Conservation (phyloP, 2,329 filamentous ascomycete genomes). For the Colletotrichum lupini region DNA sequence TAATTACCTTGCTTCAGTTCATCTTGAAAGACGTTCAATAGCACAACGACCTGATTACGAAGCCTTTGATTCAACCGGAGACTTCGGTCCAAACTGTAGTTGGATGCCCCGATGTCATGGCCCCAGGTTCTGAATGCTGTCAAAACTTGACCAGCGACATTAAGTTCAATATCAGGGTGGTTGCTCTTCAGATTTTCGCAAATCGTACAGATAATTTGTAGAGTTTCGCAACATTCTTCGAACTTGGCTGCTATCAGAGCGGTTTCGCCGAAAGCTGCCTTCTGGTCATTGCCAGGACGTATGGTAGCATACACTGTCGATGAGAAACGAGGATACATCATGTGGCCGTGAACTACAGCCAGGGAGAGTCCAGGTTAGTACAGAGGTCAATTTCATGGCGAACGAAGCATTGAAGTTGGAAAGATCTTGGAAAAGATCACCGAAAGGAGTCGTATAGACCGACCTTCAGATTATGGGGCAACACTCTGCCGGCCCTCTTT, state of each 20-base stretch:
- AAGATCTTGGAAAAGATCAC: not conserved
- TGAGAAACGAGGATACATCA: not conserved
- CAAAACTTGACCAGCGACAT: not conserved
- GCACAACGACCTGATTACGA: not conserved
- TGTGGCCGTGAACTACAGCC: not conserved
- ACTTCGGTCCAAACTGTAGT: not conserved
- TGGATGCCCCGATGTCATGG: constrained; percentile 9
- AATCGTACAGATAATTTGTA: not conserved
- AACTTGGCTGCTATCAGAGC: constrained; percentile 9
- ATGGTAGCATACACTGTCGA: not conserved
- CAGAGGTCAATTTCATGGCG: too few relatives aligned
- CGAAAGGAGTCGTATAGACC: too few relatives aligned
- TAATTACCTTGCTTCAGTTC: not conserved
- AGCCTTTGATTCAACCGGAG: constrained; percentile 5
- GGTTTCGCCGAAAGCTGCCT: not conserved
- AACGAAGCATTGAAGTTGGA: not conserved
- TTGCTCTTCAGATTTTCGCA: not conserved
- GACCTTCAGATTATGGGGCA: too few relatives aligned
- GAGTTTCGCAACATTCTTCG: constrained; percentile 4
- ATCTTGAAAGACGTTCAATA: not conserved
- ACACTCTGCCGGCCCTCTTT: too few relatives aligned
- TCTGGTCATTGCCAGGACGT: not conserved
- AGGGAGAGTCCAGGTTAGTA: not conserved
- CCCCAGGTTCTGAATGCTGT: constrained; percentile 8
- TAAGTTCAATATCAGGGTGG: not conserved